Evolutionary conservation across 2,329 filamentous ascomycete genomes (phyloP).

Genomic region (Fusarium oxysporum): DNA sequence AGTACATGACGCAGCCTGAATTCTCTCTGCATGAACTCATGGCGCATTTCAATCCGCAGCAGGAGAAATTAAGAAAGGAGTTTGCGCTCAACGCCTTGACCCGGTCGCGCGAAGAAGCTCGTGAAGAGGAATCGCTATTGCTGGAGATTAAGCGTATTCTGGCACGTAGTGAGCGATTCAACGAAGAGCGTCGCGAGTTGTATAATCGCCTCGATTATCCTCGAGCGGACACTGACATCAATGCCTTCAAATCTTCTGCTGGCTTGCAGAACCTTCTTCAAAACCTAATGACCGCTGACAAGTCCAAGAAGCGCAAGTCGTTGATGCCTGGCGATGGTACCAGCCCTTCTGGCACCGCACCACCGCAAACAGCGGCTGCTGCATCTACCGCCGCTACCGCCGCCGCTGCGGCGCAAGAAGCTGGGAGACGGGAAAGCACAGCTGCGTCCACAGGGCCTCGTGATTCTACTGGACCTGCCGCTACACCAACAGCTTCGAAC

Average conservation of each 20-base stretch:
- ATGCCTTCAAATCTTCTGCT: constrained; percentile 82
- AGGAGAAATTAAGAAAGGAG: constrained; percentile 84
- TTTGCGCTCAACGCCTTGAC: constrained; percentile 84
- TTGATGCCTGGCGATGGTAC: constrained; percentile 70
- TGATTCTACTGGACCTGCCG: constrained; percentile 49
- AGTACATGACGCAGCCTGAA: constrained; percentile 88
- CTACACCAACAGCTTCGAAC: constrained; percentile 52
- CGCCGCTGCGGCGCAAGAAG: constrained; percentile 50
- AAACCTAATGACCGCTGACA: constrained; percentile 84
- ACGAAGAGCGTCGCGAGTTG: constrained; percentile 87
- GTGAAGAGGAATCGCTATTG: constrained; percentile 90
- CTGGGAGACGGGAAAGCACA: constrained; percentile 65
- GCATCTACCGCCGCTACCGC: constrained; percentile 29
- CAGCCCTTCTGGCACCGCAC: constrained; percentile 57
- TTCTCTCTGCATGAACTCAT: constrained; percentile 87
- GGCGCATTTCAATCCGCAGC: constrained; percentile 83
- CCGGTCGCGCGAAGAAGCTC: constrained; percentile 85
- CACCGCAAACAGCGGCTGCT: constrained; percentile 43
- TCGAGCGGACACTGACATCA: constrained; percentile 74
- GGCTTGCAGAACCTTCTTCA: constrained; percentile 84
- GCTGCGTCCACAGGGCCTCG: constrained; percentile 57
- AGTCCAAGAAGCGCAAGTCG: constrained; percentile 87
- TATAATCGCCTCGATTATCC: constrained; percentile 90
- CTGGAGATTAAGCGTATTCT: constrained; percentile 93
- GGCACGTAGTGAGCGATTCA: constrained; percentile 84